Base-by-base conservation (phyloP, 2,329 filamentous ascomycete genomes). In the Alternaria triticimaculans region DNA sequence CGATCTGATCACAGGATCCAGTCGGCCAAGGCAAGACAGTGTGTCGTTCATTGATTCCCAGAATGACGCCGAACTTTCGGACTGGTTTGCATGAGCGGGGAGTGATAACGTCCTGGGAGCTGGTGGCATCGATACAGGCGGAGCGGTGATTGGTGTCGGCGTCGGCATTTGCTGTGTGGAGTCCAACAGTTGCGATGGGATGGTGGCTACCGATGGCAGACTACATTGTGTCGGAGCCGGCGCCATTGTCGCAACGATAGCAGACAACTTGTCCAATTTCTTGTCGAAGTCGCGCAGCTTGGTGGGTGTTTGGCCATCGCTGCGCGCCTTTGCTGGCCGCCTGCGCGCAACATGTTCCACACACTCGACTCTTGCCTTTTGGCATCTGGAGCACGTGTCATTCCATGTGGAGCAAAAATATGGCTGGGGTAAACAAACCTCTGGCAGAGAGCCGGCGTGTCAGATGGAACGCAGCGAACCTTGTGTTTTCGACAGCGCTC, bases 401-500 rank as follows among this genome's bases (percentile, higher is more conserved):
- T 57, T 61, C 62, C 58, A 68, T 68, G 66, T 51, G 44, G 61
- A 65, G 69, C 63, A 60, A 58, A 51, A 15, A 54, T 23, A 54
- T 28, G 11, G 46, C 43, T 46, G 59, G 59, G 37, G 51, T 55
- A 62, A 68, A 72, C 65, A 59, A 72, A 78, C 77, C 77, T 75
- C 66, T 78, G 76, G 62, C 77, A 79, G 51, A 76, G 68, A 41
- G 66, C 67, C 48, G 74, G 62, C 25, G 72, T 71, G 15, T 77
- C 76, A 12, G 76, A 78, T 43, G 76, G 76, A 43, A 78, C 76
- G 51, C 77, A 79, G 49, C 76, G 68, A 28, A 79, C 77, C 60
- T 79, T 79, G 71, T 79, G 77, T 62, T 78, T 77, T 46, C 77
- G 71, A 61, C 77, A 79, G 30, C 77, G 66, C 59, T 78, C 77